Percentiles rank a stretch among this genome's conserved stretches.
Conservation (phyloP, 75 land plant genomes). For the Pseudotsuga menziesii region DNA sequence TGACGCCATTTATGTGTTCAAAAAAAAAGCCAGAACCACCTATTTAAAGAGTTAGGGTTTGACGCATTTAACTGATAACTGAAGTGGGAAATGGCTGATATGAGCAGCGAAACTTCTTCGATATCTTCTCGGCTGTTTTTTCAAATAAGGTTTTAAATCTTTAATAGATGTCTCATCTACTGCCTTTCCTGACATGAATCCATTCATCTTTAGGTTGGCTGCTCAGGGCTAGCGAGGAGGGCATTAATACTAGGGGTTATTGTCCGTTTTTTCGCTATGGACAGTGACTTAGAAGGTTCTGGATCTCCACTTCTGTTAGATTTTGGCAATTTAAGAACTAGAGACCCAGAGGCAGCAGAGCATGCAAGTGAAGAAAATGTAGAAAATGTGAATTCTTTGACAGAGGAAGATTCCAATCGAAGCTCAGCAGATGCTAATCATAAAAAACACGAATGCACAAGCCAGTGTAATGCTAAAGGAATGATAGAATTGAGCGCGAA, state of each 20-base stretch:
- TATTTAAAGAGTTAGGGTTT: too few relatives aligned
- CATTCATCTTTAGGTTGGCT: too few relatives aligned
- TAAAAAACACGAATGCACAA: neutral
- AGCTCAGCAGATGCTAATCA: neutral
- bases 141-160: too few relatives aligned
- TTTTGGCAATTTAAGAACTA: neutral
- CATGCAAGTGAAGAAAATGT: neutral
- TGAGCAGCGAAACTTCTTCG: too few relatives aligned
- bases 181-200: too few relatives aligned
- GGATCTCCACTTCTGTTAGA: neutral
- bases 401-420: neutral
- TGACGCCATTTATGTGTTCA: too few relatives aligned
- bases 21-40: too few relatives aligned
- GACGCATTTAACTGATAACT: too few relatives aligned
- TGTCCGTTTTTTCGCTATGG: neutral
- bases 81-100: too few relatives aligned
- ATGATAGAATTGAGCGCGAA: neutral
- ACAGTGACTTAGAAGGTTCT: neutral
- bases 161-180: too few relatives aligned
- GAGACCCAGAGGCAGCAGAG: neutral
- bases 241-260: neutral
- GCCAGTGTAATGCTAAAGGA: neutral
- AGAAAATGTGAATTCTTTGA: neutral
- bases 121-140: too few relatives aligned
- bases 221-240: neutral